These are phyloP conservation scores for Hemisphaericaspora lyxosophila DNA, from an alignment of 1,139 yeast species.

Conservation along the genomic window DNA sequence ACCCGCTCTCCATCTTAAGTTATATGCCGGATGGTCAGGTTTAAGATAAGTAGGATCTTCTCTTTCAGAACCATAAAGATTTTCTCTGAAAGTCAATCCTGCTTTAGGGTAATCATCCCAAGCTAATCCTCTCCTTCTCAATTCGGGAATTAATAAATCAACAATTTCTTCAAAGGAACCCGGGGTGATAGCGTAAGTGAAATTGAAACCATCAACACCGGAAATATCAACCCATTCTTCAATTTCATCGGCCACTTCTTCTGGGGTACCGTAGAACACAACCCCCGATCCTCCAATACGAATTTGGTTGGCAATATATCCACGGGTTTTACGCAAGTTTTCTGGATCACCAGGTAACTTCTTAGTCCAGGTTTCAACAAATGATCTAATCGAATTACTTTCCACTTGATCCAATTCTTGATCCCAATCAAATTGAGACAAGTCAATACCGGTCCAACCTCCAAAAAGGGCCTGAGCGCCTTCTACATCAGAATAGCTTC, in stretches of 20 bases:
- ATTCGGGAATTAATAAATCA: slow-evolving; percentile 24
- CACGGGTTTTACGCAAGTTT: slow-evolving; percentile 24
- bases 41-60: slow-evolving; percentile 19
- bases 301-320: slow-evolving; percentile 23
- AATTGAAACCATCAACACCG: slow-evolving; percentile 28
- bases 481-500: slow-evolving; percentile 29
- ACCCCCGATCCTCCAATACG: slow-evolving; percentile 27
- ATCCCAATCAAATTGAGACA: slow-evolving; percentile 27
- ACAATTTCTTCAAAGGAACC: slow-evolving; percentile 27
- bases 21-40: slow-evolving; percentile 36
- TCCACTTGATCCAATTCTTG: slow-evolving; percentile 29
- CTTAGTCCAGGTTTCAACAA: slow-evolving; percentile 30
- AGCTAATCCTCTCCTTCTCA: slow-evolving; percentile 25
- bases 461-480: slow-evolving; percentile 38
- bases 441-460: slow-evolving; percentile 36
- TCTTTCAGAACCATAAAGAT: slow-evolving; percentile 22
- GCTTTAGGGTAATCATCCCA: slow-evolving; percentile 29
- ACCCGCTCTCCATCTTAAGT: slow-evolving; percentile 37
- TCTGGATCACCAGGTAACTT: slow-evolving; percentile 25
- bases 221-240: slow-evolving; percentile 29
- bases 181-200: slow-evolving; percentile 27
- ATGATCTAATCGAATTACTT: slow-evolving; percentile 26
- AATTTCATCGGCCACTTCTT: slow-evolving; percentile 28
- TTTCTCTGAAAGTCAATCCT: slow-evolving; percentile 23
- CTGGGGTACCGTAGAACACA: slow-evolving; percentile 22